phyloP scores from a whole-genome alignment of 257 asterid species.

The Thymus quinquecostatus region DNA sequence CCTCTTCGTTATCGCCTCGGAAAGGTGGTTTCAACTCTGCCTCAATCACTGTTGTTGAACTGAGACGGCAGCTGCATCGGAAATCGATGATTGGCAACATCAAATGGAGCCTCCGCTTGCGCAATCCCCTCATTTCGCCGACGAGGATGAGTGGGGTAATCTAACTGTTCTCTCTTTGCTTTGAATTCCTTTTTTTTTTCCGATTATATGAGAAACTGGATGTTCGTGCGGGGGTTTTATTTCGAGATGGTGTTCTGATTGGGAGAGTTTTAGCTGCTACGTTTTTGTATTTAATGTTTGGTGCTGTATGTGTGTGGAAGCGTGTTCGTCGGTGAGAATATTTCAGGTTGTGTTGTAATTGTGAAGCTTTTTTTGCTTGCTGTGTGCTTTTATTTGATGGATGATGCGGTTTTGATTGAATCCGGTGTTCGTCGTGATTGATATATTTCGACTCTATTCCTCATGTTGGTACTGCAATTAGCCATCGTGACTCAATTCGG shows the following conservation, averaged over 20 bases:
- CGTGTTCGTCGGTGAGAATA: neutral
- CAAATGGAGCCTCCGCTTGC: constrained; percentile 54
- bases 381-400: neutral
- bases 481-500: neutral
- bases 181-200: neutral
- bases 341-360: neutral
- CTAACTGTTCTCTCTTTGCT: neutral
- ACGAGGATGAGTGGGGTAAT: constrained; percentile 66
- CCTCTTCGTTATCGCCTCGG: neutral
- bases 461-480: neutral
- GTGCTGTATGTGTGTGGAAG: neutral
- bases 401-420: constrained; percentile 12
- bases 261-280: neutral
- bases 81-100: constrained; percentile 60
- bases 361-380: neutral
- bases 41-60: constrained; percentile 3
- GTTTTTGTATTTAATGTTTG: neutral
- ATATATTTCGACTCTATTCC: neutral
- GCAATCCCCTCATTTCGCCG: constrained; percentile 51
- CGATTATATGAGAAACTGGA: neutral
- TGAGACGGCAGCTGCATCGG: constrained; percentile 17
- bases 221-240: neutral
- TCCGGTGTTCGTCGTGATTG: neutral
- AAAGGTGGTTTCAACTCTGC: constrained; percentile 21
- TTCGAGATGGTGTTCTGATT: neutral